Evolutionary conservation across 768 basidiomycete genomes (phyloP).

Genomic region (Kwoniella mangroviensis): DNA sequence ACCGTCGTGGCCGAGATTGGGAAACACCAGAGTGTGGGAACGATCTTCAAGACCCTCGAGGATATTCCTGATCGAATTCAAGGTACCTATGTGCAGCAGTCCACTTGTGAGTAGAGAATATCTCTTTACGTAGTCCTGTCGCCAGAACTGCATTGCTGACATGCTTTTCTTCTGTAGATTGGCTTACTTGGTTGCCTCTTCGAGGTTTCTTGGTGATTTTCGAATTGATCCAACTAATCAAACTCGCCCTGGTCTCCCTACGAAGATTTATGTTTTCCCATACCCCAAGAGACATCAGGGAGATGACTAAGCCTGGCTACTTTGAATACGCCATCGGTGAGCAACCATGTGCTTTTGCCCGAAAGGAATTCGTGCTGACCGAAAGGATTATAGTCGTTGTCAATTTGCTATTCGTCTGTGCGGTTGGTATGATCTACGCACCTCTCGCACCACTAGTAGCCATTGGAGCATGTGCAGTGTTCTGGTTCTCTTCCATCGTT

Average conservation of each 20-base stretch:
- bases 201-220: conserved; percentile 94
- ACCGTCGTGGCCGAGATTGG: conserved; percentile 63
- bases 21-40: conserved; percentile 61
- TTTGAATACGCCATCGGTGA: conserved; percentile 41
- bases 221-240: conserved; percentile 93
- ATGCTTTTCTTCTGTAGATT: conserved; percentile 64
- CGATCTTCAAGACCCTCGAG: conserved; percentile 60
- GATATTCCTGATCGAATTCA: conserved; percentile 66
- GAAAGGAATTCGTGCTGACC: conserved; percentile 62
- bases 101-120: conserved; percentile 39
- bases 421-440: conserved; percentile 92
- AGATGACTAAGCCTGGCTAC: conserved; percentile 55
- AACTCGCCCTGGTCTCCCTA: conserved; percentile 65
- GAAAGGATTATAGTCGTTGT: conserved; percentile 59
- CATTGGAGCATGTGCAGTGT: conserved; percentile 78
- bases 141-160: too few species aligned
- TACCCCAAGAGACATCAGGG: conserved; percentile 57
- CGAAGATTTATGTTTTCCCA: conserved; percentile 56
- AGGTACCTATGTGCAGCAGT: conserved; percentile 85
- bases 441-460: conserved; percentile 90
- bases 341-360: conserved; percentile 51
- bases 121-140: not conserved
- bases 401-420: conserved; percentile 75
- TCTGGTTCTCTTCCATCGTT: conserved; percentile 66
- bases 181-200: conserved; percentile 91